Base-by-base conservation (phyloP, 768 basidiomycete species). In the Psilocybe sp. region DNA sequence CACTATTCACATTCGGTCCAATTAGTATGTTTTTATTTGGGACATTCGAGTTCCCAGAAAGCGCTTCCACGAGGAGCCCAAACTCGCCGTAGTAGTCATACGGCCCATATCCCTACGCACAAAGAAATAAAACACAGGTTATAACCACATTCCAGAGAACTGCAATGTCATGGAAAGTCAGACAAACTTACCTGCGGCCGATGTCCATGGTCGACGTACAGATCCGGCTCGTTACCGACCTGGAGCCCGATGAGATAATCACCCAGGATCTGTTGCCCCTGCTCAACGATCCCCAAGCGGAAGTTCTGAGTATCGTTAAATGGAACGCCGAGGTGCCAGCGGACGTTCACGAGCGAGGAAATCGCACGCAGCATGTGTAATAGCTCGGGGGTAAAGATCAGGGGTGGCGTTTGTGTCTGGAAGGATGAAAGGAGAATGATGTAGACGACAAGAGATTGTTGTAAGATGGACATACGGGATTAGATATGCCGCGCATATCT, bases 241-340 rank as follows among this genome's bases (percentile, higher is more conserved):
- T 90, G 85, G 23, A 88, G 67, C 0, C 85, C 89, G 23, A 87
- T 64, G n/a, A 92, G 72, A 51, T 77, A 69, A 50, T 80, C 69
- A 0, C 90, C 91, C 1, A 92, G 72, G 51, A 89, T 83, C 11
- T 64, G 50, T 56, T 90, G 77, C 1, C 81, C 84, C 40, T 70
- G 64, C 58, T 84, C 79, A 4, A 79, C 84, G 41, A 89, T 82
- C 13, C 64, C 69, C 5, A 85, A 66, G 13, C 77, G 68, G 61
- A 78, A 76, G 59, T 82, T 68, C 38, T 69, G 59, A 10, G 80
- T 79, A 44, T 87, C 79, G 59, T 87, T 86, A 69, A 91, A 87
- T 0, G 87, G 87, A 14, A 88, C 67, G 35, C 72, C 81, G 44
- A 84, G 68, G 61, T 79, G 85, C 88, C 89, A 92, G 20, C 81